Percentiles rank a stretch among this genome's conserved stretches.
Evolutionary conservation across 1,284 basidiomycete species (phyloP).

Genomic region (Mycosarcoma maydis): DNA sequence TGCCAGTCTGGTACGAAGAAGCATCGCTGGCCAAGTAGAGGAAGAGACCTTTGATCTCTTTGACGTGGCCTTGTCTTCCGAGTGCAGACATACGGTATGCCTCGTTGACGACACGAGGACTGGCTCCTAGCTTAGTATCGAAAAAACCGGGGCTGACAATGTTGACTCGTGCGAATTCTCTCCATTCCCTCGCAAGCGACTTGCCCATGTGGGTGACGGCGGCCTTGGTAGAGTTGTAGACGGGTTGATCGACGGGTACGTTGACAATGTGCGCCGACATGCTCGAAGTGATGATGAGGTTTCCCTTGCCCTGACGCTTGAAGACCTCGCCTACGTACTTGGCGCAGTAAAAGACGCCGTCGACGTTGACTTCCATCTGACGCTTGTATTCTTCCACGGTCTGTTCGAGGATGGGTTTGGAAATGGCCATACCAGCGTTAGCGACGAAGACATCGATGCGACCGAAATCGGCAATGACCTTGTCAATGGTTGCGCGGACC

Average conservation of each 20-base stretch:
- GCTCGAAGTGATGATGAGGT: conserved; percentile 59
- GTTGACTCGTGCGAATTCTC: conserved; percentile 66
- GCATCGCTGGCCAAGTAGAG: conserved; percentile 59
- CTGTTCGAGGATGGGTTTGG: conserved; percentile 47
- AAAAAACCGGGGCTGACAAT: conserved; percentile 66
- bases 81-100: conserved; percentile 55
- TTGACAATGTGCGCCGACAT: conserved; percentile 61
- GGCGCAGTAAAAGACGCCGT: conserved; percentile 56
- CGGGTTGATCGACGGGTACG: conserved; percentile 52
- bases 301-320: conserved; percentile 63
- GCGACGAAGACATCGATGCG: conserved; percentile 55
- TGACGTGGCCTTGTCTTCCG: conserved; percentile 60
- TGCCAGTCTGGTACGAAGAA: conserved; percentile 48
- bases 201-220: conserved; percentile 59
- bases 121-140: conserved; percentile 62
- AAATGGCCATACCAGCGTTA: conserved; percentile 47
- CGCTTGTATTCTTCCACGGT: conserved; percentile 56
- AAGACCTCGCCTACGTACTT: conserved; percentile 60
- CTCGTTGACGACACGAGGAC: conserved; percentile 35
- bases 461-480: conserved; percentile 54
- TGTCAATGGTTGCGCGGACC: conserved; percentile 32
- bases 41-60: conserved; percentile 64
- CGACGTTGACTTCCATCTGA: conserved; percentile 57
- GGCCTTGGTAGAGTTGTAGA: conserved; percentile 59
- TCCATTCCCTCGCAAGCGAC: conserved; percentile 55